Conservation (phyloP, 768 basidiomycete genomes). For the Tylopilus felleus region DNA sequence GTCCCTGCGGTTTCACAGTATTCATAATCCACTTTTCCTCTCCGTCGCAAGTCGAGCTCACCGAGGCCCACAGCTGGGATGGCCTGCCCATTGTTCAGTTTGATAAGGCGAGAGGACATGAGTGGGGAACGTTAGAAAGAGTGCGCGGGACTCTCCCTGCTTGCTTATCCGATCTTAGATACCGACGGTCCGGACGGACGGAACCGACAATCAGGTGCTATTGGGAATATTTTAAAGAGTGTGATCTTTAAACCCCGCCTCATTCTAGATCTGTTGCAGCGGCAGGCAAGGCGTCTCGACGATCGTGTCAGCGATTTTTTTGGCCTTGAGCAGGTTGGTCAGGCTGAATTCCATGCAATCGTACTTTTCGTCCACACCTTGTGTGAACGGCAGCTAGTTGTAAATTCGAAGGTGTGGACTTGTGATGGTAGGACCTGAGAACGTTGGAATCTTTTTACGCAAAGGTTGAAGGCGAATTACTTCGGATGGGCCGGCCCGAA, state of each 20-base stretch:
- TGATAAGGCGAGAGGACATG: slow-evolving; percentile 46
- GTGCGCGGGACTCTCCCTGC: not conserved
- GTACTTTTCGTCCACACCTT: not conserved
- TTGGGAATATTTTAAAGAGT: not conserved
- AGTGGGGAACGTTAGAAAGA: not conserved
- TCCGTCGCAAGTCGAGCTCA: slow-evolving; percentile 31
- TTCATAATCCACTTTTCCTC: not conserved
- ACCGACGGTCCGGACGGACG: slow-evolving; percentile 19
- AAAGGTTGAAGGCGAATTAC: no score
- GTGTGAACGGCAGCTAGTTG: not conserved
- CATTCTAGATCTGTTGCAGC: not conserved
- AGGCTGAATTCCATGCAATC: no score
- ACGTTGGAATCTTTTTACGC: no score
- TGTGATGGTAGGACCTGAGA: no score
- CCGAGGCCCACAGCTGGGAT: slow-evolving; percentile 63
- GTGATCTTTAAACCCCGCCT: not conserved
- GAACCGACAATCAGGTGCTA: slow-evolving; percentile 8
- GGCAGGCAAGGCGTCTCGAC: not conserved
- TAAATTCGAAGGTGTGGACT: no score
- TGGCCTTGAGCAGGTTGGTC: no score
- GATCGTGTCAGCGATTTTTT: not conserved
- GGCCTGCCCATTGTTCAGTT: slow-evolving; percentile 56
- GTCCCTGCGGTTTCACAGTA: slow-evolving; percentile 48
- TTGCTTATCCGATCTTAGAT: not conserved
- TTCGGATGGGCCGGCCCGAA: no score